Evolutionary conservation across 345 rosid genomes (phyloP), one percentile per base, ranked within the genome.

Genomic region (Salix purpurea): DNA sequence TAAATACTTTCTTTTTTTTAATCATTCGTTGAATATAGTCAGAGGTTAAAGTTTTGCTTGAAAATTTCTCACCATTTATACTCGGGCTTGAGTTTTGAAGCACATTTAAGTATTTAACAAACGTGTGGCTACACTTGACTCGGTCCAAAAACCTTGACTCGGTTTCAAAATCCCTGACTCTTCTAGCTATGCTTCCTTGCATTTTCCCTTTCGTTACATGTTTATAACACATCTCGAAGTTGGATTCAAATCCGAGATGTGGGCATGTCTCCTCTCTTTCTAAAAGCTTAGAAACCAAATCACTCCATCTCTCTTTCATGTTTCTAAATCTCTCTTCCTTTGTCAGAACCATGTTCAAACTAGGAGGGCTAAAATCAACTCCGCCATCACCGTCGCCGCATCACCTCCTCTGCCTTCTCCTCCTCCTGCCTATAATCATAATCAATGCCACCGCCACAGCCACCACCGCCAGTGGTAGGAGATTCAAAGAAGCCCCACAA

Each of bases 401-500:
- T 5, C 42, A 0, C 13, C 24, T 12, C 58, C 56, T 28, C 70
- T 23, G 24, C 62, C 65, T 36, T 4, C 40, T 44, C 23, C 54
- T 80, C 18, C 73, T 37, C 44, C 68, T 76, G 37, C 37, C 48
- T 44, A 61, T 71, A 16, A 26, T 26, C 48, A 15, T 24, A 3
- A 21, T 36, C 62, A 56, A 28, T 40, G 40, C 69, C 16, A 21
- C 61, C 69, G 2, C 36, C 13, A 4, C 58, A 3, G 60, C 40
- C 4, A n/a, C 30, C 19, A n/a, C 30, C 19, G 18, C 6, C 50
- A 24, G 15, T 24, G 5, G 24, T 21, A 60, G 37, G 2, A 61
- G 34, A 12, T 82, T 79, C 75, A 82, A 69, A 58, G 85, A 82
- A 76, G 85, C 85, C 37, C 85, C 85, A 3, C 67, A 72, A 10